phyloP scores from a whole-genome alignment of 2,329 filamentous ascomycete genomes.

The Fusarium begoniae region DNA sequence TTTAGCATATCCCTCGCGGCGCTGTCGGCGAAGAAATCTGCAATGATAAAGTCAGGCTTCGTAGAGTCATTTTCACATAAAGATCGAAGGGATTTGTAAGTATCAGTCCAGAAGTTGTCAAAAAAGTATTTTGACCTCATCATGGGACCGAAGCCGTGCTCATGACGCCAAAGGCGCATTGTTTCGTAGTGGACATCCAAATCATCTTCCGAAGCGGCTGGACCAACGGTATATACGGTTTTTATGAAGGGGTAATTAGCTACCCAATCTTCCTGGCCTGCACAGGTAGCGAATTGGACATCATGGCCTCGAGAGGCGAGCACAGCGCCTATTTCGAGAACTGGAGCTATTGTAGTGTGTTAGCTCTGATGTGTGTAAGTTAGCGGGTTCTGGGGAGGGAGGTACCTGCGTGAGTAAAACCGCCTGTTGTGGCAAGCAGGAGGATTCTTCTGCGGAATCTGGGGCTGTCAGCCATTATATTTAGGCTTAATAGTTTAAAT shows the following conservation, averaged over 20 bases:
- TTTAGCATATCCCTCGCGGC: conserved; percentile 52
- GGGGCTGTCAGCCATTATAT: conserved; percentile 24
- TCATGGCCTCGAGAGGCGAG: conserved; percentile 48
- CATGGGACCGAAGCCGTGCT: conserved; percentile 43
- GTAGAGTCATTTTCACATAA: conserved; percentile 32
- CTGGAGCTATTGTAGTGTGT: conserved; percentile 40
- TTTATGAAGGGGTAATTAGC: conserved; percentile 45
- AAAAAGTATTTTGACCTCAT: conserved; percentile 51
- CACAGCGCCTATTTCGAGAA: conserved; percentile 48
- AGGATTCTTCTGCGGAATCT: conserved; percentile 39
- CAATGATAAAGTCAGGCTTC: conserved; percentile 52
- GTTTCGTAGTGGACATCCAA: conserved; percentile 48
- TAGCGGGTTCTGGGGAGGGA: background rate
- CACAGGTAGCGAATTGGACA: conserved; percentile 51
- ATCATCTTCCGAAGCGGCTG: conserved; percentile 41
- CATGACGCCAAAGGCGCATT: conserved; percentile 47
- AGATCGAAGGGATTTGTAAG: conserved; percentile 29
- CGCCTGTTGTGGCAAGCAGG: conserved; percentile 48
- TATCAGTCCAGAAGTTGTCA: conserved; percentile 50
- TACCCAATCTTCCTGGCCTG: conserved; percentile 49
- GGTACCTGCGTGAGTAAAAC: conserved; percentile 48
- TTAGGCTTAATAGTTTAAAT: conserved; percentile 15
- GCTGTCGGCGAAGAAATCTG: conserved; percentile 55
- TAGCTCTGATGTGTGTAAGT: background rate
- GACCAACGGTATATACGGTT: conserved; percentile 46